phyloP scores from a whole-genome alignment of 2,329 filamentous ascomycete genomes.

The Ampelomyces quisqualis region DNA sequence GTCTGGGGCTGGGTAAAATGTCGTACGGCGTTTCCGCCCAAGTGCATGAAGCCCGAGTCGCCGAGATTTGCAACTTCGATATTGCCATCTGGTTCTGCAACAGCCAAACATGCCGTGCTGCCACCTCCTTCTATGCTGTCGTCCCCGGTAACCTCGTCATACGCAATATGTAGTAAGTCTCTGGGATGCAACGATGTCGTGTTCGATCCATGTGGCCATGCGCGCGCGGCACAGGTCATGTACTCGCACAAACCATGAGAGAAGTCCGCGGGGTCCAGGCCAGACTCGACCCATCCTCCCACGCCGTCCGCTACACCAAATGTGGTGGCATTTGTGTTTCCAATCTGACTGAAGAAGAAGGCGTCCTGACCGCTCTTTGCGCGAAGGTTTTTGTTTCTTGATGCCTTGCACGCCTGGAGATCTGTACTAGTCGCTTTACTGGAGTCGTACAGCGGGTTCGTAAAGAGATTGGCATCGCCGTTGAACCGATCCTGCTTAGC shows the following conservation, averaged over 20 bases:
- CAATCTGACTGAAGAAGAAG: slow-evolving; percentile 85
- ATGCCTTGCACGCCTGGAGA: slow-evolving; percentile 33
- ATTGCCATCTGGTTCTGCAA: slow-evolving; percentile 69
- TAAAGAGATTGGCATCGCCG: slow-evolving; percentile 41
- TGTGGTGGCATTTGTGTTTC: slow-evolving; percentile 68
- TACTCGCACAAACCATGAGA: slow-evolving; percentile 90
- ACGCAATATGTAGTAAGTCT: slow-evolving; percentile 77
- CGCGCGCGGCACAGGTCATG: slow-evolving; percentile 76
- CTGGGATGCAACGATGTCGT: slow-evolving; percentile 58
- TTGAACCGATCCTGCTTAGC: slow-evolving; percentile 44
- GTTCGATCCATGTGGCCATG: slow-evolving; percentile 50
- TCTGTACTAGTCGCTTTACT: slow-evolving; percentile 25
- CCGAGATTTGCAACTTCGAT: slow-evolving; percentile 92
- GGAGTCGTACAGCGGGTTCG: slow-evolving; percentile 33
- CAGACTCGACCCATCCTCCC: slow-evolving; percentile 89
- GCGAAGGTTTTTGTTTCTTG: slow-evolving; percentile 59
- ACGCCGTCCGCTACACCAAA: slow-evolving; percentile 94
- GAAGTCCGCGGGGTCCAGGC: slow-evolving; percentile 92
- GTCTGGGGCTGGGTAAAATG: slow-evolving; percentile 83
- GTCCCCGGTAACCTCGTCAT: slow-evolving; percentile 78
- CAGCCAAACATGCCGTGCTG: slow-evolving; percentile 86
- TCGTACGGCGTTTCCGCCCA: slow-evolving; percentile 83
- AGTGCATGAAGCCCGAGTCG: slow-evolving; percentile 88
- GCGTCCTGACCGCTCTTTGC: slow-evolving; percentile 90
- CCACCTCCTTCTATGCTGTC: slow-evolving; percentile 75